Evolutionary conservation across 1,139 yeast genomes (phyloP).

Genomic region (Kodamaea ohmeri): DNA sequence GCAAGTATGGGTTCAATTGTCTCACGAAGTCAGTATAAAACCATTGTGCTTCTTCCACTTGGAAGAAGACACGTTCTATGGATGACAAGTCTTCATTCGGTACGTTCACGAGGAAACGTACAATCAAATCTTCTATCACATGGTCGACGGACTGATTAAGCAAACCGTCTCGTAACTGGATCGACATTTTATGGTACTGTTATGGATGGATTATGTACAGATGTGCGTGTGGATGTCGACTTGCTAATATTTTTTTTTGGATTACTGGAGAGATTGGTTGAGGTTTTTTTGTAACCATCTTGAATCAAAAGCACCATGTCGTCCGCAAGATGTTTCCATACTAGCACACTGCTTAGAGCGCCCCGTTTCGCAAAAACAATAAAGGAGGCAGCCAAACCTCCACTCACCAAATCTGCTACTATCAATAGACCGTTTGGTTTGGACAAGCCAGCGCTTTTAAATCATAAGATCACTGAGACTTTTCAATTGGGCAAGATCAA

Average conservation of each 20-base stretch:
- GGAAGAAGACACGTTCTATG: slow-evolving; percentile 85
- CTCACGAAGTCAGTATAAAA: slow-evolving; percentile 86
- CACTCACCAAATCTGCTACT: slow-evolving; percentile 17
- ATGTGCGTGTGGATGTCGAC: slow-evolving; percentile 1
- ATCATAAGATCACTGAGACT: slow-evolving; percentile 22
- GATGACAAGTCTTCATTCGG: slow-evolving; percentile 88
- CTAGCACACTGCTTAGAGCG: slow-evolving; percentile 2
- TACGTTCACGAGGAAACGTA: slow-evolving; percentile 85
- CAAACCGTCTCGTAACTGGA: slow-evolving; percentile 55
- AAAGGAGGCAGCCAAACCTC: slow-evolving; percentile 20
- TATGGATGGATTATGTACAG: slow-evolving; percentile 7
- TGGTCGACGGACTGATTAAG: slow-evolving; percentile 63
- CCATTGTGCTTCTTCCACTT: slow-evolving; percentile 98
- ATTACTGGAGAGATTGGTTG: slow-evolving; percentile 5
- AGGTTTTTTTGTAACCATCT: slow-evolving; percentile 7
- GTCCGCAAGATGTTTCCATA: slow-evolving; percentile 8
- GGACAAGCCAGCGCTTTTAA: slow-evolving; percentile 30
- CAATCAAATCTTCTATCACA: slow-evolving; percentile 82
- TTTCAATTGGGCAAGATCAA: slow-evolving; percentile 24
- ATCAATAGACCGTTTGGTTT: slow-evolving; percentile 45
- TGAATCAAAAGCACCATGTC: slow-evolving; percentile 1
- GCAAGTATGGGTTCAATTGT: slow-evolving; percentile 70
- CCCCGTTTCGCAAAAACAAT: slow-evolving; percentile 18
- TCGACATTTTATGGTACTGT: slow-evolving; percentile 39
- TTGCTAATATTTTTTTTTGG: slow-evolving; percentile 9